Conservation (phyloP, 257 asterid genomes). For the Apocynum venetum region DNA sequence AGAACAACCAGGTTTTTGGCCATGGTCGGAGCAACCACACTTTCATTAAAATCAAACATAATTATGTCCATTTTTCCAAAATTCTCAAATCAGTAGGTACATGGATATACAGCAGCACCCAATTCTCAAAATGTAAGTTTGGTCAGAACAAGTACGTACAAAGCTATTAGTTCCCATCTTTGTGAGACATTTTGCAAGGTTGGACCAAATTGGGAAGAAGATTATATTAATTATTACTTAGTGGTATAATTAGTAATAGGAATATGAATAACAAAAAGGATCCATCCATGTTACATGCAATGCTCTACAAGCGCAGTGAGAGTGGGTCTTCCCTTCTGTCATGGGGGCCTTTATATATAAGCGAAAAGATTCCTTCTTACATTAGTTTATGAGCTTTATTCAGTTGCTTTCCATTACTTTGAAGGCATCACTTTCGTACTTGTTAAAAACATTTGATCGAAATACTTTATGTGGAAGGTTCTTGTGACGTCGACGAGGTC, state of each 20-base stretch:
- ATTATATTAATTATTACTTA: background rate
- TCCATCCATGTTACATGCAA: constrained; percentile 54
- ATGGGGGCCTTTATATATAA: constrained; percentile 32
- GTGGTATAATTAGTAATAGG: background rate
- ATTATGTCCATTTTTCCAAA: background rate
- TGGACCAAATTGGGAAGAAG: constrained; percentile 8
- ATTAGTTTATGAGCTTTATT: background rate
- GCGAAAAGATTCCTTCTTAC: constrained; percentile 28
- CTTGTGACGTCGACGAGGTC: constrained; percentile 3
- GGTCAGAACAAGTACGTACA: background rate
- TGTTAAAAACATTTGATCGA: background rate
- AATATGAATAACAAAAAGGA: constrained; percentile 13
- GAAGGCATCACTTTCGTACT: constrained; percentile 3
- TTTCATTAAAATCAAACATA: constrained; percentile 26
- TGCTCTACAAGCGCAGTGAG: constrained; percentile 32
- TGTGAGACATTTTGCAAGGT: constrained; percentile 4
- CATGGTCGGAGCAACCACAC: constrained; percentile 66
- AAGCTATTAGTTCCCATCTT: background rate
- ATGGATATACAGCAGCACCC: background rate
- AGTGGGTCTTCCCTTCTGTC: constrained; percentile 49
- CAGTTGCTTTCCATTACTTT: background rate
- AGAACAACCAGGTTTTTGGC: constrained; percentile 65
- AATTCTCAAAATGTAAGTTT: background rate
- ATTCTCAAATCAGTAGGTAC: background rate
- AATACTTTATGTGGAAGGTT: constrained; percentile 2